Conservation (phyloP, 495 filamentous ascomycete species). For the Trichoderma orchidacearum region DNA sequence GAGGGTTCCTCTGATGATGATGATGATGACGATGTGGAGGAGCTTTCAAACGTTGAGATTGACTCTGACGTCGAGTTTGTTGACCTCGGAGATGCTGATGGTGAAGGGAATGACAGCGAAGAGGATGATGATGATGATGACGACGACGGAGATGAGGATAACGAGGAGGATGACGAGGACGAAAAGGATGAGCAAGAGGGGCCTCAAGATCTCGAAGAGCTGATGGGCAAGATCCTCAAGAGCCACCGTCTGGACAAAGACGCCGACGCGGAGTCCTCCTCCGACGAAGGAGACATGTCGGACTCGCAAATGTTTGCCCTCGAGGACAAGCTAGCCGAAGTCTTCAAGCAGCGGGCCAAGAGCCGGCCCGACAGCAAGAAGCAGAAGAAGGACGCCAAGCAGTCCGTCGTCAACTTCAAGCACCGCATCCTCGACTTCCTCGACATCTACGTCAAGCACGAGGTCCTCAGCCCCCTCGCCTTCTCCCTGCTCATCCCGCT, state of each 20-base stretch:
- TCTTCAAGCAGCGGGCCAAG: constrained; percentile 61
- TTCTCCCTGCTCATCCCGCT: constrained; percentile 54
- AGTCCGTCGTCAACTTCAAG: constrained; percentile 91
- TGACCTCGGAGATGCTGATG: constrained; percentile 8
- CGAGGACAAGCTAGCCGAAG: constrained; percentile 64
- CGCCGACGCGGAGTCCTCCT: constrained; percentile 37
- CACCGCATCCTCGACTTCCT: constrained; percentile 80
- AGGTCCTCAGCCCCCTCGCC: constrained; percentile 46
- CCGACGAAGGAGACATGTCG: constrained; percentile 65
- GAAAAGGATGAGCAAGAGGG: constrained; percentile 19
- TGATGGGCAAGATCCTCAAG: constrained; percentile 59
- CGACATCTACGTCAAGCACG: constrained; percentile 71
- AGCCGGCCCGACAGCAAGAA: constrained; percentile 47
- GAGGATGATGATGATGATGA: constrained; percentile 25
- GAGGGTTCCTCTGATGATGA: constrained; percentile 20
- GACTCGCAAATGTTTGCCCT: constrained; percentile 92
- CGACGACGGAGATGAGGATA: constrained; percentile 32
- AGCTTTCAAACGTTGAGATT: constrained; percentile 17
- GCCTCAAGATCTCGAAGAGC: constrained; percentile 57
- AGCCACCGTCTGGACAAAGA: constrained; percentile 46
- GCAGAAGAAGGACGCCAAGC: constrained; percentile 73
- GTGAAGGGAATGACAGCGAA: constrained; percentile 15
- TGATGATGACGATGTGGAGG: constrained; percentile 24
- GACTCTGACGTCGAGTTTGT: constrained; percentile 31
- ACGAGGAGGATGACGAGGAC: constrained; percentile 22